Evolutionary conservation across 768 basidiomycete genomes (phyloP), one percentile per base, ranked within the genome.

Genomic region (Termitomyces sp.): DNA sequence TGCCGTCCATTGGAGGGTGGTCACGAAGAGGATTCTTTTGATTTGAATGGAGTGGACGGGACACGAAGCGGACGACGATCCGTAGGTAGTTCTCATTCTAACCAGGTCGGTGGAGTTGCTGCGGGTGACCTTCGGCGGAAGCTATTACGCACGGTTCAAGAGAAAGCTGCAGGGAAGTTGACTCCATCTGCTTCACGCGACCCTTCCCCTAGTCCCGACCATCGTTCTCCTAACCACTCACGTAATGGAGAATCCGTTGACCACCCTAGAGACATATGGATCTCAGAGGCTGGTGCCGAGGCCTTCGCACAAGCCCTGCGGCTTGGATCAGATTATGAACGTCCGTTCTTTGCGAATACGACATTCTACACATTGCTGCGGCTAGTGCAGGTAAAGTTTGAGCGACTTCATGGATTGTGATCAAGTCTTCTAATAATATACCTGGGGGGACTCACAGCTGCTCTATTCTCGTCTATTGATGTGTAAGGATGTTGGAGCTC

Each of bases 291-390:
- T n/a, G 67, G 66, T 40, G 62, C 70, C n/a, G 64, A 66, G 33
- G 58, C 68, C 45, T 58, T 51, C 60, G 28, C 61, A 28, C 67
- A 71, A 37, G 58, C 64, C 14, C 57, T 55, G 37, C 50, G 50
- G n/a, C 6, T 28, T 19, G 60, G 50, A 35, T 50, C 69, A n/a
- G 73, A 74, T 55, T 53, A 62, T 50, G 77, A 72, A 53, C 75
- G 78, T 46, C 81, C 87, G 9, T 91, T 98, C 71, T 98, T 96
- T 71, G 83, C 83, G 57, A 97, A 98, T 72, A 93, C 91, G 47
- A 89, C 92, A 21, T 91, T 94, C 68, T 99, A 98, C 73, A 90
- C 90, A 7, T 69, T 98, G 51, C 68, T 98, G 62, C 86, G 97
- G 50, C 74, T 96, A 52, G 68, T 98, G 50, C 94, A 99, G 86